Percentiles rank a stretch among this genome's conserved stretches.
phyloP scores from a whole-genome alignment of 768 basidiomycete genomes.

The Lentinula aciculospora region DNA sequence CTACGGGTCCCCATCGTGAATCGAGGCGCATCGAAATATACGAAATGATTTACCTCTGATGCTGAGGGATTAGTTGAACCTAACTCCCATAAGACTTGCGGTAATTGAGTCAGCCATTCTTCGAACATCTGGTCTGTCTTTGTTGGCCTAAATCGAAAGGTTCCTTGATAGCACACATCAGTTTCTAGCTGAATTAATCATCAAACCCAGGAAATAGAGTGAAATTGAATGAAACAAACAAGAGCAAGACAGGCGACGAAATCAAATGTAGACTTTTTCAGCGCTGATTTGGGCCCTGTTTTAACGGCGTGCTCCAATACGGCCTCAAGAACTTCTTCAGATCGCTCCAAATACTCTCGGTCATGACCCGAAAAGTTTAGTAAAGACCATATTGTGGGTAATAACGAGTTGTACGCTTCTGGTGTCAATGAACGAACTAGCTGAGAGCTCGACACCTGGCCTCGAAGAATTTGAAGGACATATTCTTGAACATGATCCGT shows the following conservation, averaged over 20 bases:
- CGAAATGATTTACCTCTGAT: slow-evolving; percentile 50
- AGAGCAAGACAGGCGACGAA: slow-evolving; percentile 70
- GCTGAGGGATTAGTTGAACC: slow-evolving; percentile 47
- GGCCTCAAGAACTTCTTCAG: slow-evolving; percentile 41
- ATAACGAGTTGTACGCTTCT: slow-evolving; percentile 54
- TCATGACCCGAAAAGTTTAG: slow-evolving; percentile 39
- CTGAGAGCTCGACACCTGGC: slow-evolving; percentile 34
- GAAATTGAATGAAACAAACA: slow-evolving; percentile 34
- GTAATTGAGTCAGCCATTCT: slow-evolving; percentile 73
- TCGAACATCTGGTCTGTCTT: slow-evolving; percentile 30
- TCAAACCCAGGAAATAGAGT: neutral
- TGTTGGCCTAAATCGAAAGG: slow-evolving; percentile 31
- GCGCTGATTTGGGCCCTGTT: slow-evolving; percentile 50
- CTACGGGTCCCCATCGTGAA: slow-evolving; percentile 20
- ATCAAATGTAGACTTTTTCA: slow-evolving; percentile 64
- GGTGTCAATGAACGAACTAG: slow-evolving; percentile 49
- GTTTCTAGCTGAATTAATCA: slow-evolving; percentile 47
- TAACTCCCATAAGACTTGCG: slow-evolving; percentile 83
- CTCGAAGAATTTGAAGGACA: slow-evolving; percentile 52
- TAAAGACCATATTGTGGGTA: slow-evolving; percentile 78
- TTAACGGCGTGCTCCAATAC: slow-evolving; percentile 62
- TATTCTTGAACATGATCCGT: slow-evolving; percentile 53
- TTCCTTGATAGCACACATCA: slow-evolving; percentile 45
- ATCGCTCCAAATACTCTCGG: slow-evolving; percentile 13
- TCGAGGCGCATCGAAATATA: neutral